A percentile compares a stretch with the other conserved stretches of the same genome.
Conservation (phyloP, 228 moss, liverwort and hornwort genomes). For the Sphagnum fallax region DNA sequence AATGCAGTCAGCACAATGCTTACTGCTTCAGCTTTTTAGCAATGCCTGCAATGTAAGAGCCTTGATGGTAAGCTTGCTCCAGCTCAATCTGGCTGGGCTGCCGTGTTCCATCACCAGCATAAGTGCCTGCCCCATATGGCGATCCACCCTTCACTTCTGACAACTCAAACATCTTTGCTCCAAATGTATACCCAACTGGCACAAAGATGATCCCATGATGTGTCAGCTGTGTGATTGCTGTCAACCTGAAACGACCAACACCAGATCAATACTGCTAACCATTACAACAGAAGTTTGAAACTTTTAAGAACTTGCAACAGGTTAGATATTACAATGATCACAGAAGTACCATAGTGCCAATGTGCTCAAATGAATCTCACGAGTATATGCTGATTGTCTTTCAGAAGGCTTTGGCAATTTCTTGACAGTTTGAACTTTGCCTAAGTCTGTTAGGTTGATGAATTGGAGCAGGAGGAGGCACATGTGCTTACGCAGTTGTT, state of each 20-base stretch:
- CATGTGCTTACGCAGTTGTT: constrained; percentile 62
- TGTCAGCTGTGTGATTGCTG: constrained; percentile 55
- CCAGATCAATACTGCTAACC: constrained; percentile 2
- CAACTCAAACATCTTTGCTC: constrained; percentile 53
- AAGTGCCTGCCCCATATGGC: constrained; percentile 68
- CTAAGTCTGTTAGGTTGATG: not conserved
- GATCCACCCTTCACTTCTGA: constrained; percentile 59
- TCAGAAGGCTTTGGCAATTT: not conserved
- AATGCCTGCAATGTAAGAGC: constrained; percentile 60
- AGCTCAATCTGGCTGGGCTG: constrained; percentile 71
- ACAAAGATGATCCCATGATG: constrained; percentile 84
- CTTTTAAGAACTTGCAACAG: not conserved
- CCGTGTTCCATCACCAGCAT: constrained; percentile 68
- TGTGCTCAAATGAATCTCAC: not conserved
- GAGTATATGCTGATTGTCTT: not conserved
- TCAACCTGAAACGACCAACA: constrained; percentile 41
- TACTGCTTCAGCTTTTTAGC: constrained; percentile 70
- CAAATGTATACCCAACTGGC: constrained; percentile 63
- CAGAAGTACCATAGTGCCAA: not conserved
- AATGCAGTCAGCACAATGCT: too few species aligned
- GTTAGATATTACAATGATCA: not conserved
- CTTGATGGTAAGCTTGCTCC: constrained; percentile 67
- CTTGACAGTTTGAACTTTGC: not conserved
- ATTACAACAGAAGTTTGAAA: constrained; percentile 1
- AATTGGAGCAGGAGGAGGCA: not conserved